Conservation (phyloP, 768 basidiomycete genomes). For the Jaapia argillacea region DNA sequence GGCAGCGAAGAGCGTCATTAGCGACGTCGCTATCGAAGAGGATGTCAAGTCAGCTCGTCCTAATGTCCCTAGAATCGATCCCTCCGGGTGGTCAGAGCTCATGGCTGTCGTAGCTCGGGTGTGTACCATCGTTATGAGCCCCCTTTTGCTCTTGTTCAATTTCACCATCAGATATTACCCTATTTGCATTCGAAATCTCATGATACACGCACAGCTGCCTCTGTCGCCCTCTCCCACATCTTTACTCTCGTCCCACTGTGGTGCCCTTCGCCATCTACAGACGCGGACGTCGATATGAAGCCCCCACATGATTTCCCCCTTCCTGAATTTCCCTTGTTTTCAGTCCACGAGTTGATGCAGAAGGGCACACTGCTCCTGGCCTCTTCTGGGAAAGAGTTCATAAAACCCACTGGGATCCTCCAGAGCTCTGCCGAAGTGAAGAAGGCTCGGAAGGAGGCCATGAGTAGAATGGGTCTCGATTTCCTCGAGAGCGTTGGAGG, state of each 20-base stretch:
- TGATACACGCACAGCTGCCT: constrained; percentile 87
- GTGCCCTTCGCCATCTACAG: constrained; percentile 36
- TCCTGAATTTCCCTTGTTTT: constrained; percentile 66
- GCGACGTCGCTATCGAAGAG: constrained; percentile 74
- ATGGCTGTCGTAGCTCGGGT: constrained; percentile 88
- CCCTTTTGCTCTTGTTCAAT: not conserved
- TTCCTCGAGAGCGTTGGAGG: constrained; percentile 67
- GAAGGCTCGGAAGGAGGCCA: constrained; percentile 81
- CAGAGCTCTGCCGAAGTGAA: constrained; percentile 73
- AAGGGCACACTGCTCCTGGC: constrained; percentile 75
- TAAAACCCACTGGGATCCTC: constrained; percentile 61
- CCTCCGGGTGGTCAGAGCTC: constrained; percentile 82
- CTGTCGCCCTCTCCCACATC: constrained; percentile 80
- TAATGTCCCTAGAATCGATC: constrained; percentile 49
- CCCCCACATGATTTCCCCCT: constrained; percentile 18
- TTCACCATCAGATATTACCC: constrained; percentile 62
- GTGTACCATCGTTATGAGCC: constrained; percentile 13
- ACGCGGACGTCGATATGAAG: constrained; percentile 17
- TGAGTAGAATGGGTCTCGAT: constrained; percentile 80
- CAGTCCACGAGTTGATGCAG: constrained; percentile 66
- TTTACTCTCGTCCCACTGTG: constrained; percentile 79
- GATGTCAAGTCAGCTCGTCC: constrained; percentile 58
- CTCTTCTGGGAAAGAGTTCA: constrained; percentile 90
- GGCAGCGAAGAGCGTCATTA: constrained; percentile 76
- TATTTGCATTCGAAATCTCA: constrained; percentile 86